Conservation (phyloP, 169 alveolate species). For the Plasmodium malariae region DNA sequence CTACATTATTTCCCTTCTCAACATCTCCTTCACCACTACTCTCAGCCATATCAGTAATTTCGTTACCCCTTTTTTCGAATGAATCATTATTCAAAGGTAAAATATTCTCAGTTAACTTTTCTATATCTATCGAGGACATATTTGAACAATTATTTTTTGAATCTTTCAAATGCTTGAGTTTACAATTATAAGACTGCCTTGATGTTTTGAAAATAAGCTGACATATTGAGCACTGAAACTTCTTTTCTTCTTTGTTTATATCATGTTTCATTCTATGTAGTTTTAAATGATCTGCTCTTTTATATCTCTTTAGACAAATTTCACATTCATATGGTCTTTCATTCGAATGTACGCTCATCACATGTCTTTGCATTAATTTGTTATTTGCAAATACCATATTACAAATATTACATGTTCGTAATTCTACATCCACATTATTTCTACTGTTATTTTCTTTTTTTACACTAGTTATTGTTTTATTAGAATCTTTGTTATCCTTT, state of each 20-base stretch:
- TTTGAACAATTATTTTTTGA: not conserved
- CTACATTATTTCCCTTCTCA: not conserved
- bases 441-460: not conserved
- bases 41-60: not conserved
- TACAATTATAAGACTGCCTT: conserved; percentile 17
- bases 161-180: conserved; percentile 13
- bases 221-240: conserved; percentile 57
- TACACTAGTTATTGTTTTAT: not conserved
- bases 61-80: not conserved
- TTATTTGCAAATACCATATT: conserved; percentile 21
- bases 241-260: conserved; percentile 16
- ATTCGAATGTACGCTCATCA: conserved; percentile 54
- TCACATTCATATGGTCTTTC: conserved; percentile 72
- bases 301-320: conserved; percentile 37
- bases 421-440: conserved; percentile 1
- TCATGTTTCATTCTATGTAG: conserved; percentile 27
- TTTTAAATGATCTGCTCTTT: conserved; percentile 70
- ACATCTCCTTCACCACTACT: not conserved
- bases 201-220: conserved; percentile 23
- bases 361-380: conserved; percentile 56
- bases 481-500: not conserved
- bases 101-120: not conserved
- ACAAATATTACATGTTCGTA: conserved; percentile 57
- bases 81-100: not conserved
- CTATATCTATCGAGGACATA: not conserved